Conservation (phyloP, 768 basidiomycete genomes). For the Agaricus sinodeliciosus region DNA sequence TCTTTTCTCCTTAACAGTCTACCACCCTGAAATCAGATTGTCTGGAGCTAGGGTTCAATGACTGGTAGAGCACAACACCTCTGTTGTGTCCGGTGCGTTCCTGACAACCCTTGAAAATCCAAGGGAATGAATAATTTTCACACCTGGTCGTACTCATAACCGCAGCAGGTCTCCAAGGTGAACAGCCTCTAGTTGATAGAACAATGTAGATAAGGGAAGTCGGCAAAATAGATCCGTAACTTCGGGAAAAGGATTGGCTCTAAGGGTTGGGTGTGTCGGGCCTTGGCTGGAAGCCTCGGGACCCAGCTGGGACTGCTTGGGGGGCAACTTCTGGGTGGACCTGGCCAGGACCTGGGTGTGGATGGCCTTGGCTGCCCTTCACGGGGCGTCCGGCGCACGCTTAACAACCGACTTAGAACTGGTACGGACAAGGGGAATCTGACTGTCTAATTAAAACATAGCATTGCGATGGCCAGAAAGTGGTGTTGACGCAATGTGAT, state of each 20-base stretch:
- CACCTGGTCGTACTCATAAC: constrained; percentile 73
- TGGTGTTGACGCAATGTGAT: constrained; percentile 78
- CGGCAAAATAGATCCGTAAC: constrained; percentile 57
- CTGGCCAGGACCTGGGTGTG: constrained; percentile 22
- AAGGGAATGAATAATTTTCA: constrained; percentile 66
- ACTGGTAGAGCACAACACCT: constrained; percentile 66
- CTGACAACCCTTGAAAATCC: constrained; percentile 69
- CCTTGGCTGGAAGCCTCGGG: constrained; percentile 25
- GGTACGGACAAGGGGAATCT: constrained; percentile 78
- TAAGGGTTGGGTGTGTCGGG: constrained; percentile 33
- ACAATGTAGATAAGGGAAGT: constrained; percentile 79
- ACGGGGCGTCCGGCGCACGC: constrained; percentile 49
- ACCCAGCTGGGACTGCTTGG: constrained; percentile 28
- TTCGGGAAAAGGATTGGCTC: constrained; percentile 55
- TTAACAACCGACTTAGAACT: constrained; percentile 72
- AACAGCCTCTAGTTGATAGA: constrained; percentile 78
- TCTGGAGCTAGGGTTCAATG: constrained; percentile 70
- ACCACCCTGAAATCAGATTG: constrained; percentile 69
- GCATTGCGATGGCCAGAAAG: constrained; percentile 72
- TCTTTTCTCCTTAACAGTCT: constrained; percentile 75
- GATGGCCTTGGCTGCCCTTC: constrained; percentile 34
- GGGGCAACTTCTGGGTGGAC: constrained; percentile 24
- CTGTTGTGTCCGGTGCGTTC: constrained; percentile 67
- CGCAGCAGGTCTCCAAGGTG: constrained; percentile 78
- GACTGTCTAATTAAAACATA: constrained; percentile 84